phyloP scores from a whole-genome alignment of 1,139 yeast genomes.

The Diutina mesorugosa region DNA sequence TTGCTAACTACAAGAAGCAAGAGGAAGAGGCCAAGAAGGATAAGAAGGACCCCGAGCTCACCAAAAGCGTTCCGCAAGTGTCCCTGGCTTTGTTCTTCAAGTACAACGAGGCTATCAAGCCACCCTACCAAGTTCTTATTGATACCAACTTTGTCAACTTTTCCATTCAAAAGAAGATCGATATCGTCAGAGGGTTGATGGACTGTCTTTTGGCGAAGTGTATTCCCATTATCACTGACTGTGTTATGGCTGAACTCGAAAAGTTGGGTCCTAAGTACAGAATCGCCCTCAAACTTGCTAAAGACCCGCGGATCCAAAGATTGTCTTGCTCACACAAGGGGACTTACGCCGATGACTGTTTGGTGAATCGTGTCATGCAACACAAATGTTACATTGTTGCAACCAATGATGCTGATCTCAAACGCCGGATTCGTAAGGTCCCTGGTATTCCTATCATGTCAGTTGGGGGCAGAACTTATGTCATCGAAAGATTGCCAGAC shows the following conservation, averaged over 20 bases:
- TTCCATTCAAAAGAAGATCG: conserved; percentile 89
- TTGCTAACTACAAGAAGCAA: conserved; percentile 22
- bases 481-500: conserved; percentile 88
- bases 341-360: conserved; percentile 95
- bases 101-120: conserved; percentile 84
- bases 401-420: conserved; percentile 95
- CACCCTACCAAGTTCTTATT: conserved; percentile 89
- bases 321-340: conserved; percentile 87
- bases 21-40: conserved; percentile 13
- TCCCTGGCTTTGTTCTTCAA: conserved; percentile 93
- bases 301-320: conserved; percentile 84
- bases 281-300: conserved; percentile 83
- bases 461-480: conserved; percentile 88
- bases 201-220: conserved; percentile 90
- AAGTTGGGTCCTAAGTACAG: conserved; percentile 90
- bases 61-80: conserved; percentile 83
- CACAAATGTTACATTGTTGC: conserved; percentile 97
- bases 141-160: conserved; percentile 96
- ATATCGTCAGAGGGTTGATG: conserved; percentile 90
- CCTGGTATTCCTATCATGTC: conserved; percentile 97
- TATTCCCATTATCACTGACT: conserved; percentile 89
- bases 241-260: conserved; percentile 96
- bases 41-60: conserved; percentile 64
- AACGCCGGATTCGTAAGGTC: conserved; percentile 84
- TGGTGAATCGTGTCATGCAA: conserved; percentile 84